A percentile compares a stretch with the other conserved stretches of the same genome.
Evolutionary conservation across 371 early-diverging fungal genomes (phyloP).

Genomic region (Rhizomucor pusillus): DNA sequence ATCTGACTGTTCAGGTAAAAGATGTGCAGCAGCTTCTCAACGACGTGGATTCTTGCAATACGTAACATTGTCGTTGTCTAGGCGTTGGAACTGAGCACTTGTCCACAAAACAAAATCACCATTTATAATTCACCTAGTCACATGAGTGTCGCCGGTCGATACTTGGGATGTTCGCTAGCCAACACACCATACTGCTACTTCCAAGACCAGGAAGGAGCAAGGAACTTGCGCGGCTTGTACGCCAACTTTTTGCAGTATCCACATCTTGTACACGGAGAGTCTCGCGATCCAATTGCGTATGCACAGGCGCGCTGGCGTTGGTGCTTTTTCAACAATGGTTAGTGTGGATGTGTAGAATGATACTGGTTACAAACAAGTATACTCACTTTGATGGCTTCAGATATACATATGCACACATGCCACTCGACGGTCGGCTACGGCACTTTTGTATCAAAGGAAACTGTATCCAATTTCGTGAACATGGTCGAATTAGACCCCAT

Average conservation of each 20-base stretch:
- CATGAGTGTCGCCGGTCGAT: conserved; percentile 54
- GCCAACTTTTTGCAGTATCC: conserved; percentile 61
- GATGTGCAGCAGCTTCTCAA: neutral
- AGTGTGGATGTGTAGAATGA: neutral
- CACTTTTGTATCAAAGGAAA: conserved; percentile 52
- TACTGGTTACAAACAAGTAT: neutral
- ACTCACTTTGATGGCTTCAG: conserved; percentile 15
- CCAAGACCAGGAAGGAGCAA: conserved; percentile 49
- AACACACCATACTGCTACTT: conserved; percentile 67
- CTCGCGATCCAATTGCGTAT: conserved; percentile 46
- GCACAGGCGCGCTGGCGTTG: conserved; percentile 61
- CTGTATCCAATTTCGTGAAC: conserved; percentile 47
- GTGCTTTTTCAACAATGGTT: conserved; percentile 65
- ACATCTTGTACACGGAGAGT: conserved; percentile 54
- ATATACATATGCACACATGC: conserved; percentile 55
- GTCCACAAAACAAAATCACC: conserved; percentile 36
- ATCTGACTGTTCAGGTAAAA: conserved; percentile 47
- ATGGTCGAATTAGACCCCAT: conserved; percentile 48
- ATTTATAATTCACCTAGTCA: conserved; percentile 52
- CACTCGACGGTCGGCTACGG: conserved; percentile 55
- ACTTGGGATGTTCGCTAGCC: conserved; percentile 57
- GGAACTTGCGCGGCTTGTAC: conserved; percentile 53
- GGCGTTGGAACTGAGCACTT: conserved; percentile 13
- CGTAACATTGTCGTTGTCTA: no score
- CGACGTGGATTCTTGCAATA: no score